These are phyloP conservation scores for Microbotryum violaceum DNA, from an alignment of 1,284 basidiomycete species.

Conservation along the genomic window DNA sequence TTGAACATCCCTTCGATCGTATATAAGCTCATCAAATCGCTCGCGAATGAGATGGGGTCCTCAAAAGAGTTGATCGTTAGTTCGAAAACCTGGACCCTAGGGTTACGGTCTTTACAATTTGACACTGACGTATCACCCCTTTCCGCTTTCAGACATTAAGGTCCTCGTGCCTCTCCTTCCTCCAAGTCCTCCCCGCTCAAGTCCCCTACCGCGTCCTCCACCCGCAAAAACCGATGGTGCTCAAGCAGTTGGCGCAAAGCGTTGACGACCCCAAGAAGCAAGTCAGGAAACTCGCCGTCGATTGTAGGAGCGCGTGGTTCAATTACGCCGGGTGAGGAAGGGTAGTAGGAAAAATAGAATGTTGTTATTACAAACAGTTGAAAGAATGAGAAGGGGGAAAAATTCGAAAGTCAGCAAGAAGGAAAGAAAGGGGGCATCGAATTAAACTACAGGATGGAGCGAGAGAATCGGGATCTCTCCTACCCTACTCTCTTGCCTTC, in stretches of 20 bases:
- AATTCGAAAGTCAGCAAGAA: neutral
- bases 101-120: neutral
- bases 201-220: slow-evolving; percentile 73
- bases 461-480: neutral
- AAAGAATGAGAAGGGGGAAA: neutral
- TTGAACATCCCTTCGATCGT: slow-evolving; percentile 17
- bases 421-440: slow-evolving; percentile 8
- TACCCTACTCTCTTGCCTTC: slow-evolving; percentile 16
- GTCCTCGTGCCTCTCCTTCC: slow-evolving; percentile 62
- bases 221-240: slow-evolving; percentile 60
- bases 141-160: slow-evolving; percentile 56
- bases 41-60: slow-evolving; percentile 18
- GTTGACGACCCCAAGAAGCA: slow-evolving; percentile 75
- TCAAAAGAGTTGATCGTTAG: slow-evolving; percentile 9
- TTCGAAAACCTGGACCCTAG: neutral
- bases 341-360: neutral
- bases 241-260: slow-evolving; percentile 62
- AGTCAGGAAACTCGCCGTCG: slow-evolving; percentile 78
- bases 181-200: slow-evolving; percentile 62
- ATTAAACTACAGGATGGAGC: neutral
- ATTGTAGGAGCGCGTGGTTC: slow-evolving; percentile 55
- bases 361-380: too few species aligned
- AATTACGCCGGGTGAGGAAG: slow-evolving; percentile 3
- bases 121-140: neutral
- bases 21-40: slow-evolving; percentile 29